phyloP scores from a whole-genome alignment of 306 rosid species.

The Trifolium fragiferum region DNA sequence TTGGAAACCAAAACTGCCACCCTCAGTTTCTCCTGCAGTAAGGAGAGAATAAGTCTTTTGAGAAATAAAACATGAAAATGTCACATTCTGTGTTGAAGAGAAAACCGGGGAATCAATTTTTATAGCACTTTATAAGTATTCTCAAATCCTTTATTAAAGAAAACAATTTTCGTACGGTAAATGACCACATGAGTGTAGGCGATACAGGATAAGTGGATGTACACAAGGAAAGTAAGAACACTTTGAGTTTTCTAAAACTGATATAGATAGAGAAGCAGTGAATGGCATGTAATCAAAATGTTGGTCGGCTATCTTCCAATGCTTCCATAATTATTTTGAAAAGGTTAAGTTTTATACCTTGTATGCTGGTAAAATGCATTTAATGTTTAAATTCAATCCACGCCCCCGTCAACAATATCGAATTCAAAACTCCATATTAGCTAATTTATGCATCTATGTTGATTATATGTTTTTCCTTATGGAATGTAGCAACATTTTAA shows the following conservation, averaged over 20 bases:
- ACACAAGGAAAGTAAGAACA: neutral
- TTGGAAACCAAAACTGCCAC: conserved; percentile 86
- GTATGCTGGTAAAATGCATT: conserved; percentile 5
- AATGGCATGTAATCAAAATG: conserved; percentile 5
- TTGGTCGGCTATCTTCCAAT: neutral
- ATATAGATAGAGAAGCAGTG: neutral
- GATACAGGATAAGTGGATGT: neutral
- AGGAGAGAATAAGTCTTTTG: conserved; percentile 17
- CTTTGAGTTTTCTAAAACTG: neutral
- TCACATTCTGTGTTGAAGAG: conserved; percentile 1
- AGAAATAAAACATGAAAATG: conserved; percentile 27
- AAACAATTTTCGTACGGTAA: neutral
- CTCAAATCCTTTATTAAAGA: conserved; percentile 17
- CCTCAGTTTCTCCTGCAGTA: conserved; percentile 78
- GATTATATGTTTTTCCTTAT: conserved; percentile 1
- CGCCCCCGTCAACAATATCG: neutral
- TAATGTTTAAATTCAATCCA: conserved; percentile 16
- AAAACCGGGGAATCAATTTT: neutral
- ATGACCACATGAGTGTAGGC: neutral
- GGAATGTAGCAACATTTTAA: conserved; percentile 8
- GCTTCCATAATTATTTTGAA: conserved; percentile 16
- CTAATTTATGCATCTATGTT: conserved; percentile 23
- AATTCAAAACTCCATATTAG: neutral
- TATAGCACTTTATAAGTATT: neutral
- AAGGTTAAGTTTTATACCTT: neutral